phyloP scores from a whole-genome alignment of 495 filamentous ascomycete genomes.

The Trichoderma gamsii region DNA sequence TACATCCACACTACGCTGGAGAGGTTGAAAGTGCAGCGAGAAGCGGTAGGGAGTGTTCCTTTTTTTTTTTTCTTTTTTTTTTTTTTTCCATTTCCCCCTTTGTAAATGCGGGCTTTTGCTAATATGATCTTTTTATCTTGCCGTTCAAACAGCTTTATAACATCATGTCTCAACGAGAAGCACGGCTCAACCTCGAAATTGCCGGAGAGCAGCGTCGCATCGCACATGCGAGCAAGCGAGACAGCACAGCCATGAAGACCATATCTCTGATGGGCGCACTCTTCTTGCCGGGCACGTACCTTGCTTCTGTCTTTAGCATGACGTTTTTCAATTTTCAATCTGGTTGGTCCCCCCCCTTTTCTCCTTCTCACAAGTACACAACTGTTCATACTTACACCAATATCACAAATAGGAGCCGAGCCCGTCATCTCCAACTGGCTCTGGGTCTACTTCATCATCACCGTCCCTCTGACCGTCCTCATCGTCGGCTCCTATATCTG shows the following conservation, averaged over 20 bases:
- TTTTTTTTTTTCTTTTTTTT: background rate
- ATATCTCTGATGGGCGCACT: constrained; percentile 50
- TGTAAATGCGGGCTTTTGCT: too few species aligned
- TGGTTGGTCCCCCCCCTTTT: constrained; percentile 23
- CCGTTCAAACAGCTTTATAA: constrained; percentile 40
- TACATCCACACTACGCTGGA: constrained; percentile 51
- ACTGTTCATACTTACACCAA: background rate
- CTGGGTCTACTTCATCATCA: constrained; percentile 52
- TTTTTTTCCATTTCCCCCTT: too few species aligned
- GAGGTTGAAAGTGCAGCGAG: constrained; percentile 46
- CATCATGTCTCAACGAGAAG: constrained; percentile 53
- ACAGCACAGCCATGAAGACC: constrained; percentile 51
- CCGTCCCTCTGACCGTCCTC: constrained; percentile 41
- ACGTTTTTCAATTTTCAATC: constrained; percentile 50
- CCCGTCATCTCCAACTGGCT: constrained; percentile 24
- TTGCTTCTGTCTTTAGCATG: constrained; percentile 51
- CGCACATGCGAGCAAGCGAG: constrained; percentile 50
- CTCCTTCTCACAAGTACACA: too few species aligned
- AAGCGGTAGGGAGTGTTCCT: constrained; percentile 36
- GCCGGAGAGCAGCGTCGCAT: constrained; percentile 50
- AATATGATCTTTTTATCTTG: background rate
- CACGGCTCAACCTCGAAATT: constrained; percentile 51
- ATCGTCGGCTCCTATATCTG: constrained; percentile 43
- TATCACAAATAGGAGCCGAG: constrained; percentile 16
- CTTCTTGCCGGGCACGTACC: constrained; percentile 49